phyloP scores from a whole-genome alignment of 192 early-diverging fungal species.

The Chytriomyces confervae region DNA sequence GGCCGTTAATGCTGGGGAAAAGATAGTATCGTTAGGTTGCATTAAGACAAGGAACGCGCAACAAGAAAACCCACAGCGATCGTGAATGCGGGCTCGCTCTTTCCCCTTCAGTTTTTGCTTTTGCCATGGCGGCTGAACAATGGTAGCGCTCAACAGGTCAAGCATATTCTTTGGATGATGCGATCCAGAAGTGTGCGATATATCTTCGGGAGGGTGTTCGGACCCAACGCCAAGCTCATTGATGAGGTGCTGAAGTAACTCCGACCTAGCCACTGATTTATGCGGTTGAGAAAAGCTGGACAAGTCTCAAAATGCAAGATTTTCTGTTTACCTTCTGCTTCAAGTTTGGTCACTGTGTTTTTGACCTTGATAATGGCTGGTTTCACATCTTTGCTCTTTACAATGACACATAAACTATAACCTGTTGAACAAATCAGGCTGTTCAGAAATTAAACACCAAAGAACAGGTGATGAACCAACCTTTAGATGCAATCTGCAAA shows the following conservation, averaged over 20 bases:
- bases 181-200: conserved; percentile 23
- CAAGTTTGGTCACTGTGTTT: conserved; percentile 44
- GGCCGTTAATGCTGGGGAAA: conserved; percentile 27
- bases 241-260: conserved; percentile 44
- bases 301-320: background rate
- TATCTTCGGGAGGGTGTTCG: conserved; percentile 4
- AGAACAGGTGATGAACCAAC: conserved; percentile 1
- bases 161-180: conserved; percentile 14
- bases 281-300: background rate
- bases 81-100: conserved; percentile 31
- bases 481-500: conserved; percentile 8
- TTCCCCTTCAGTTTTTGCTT: conserved; percentile 38
- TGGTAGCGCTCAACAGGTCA: conserved; percentile 16
- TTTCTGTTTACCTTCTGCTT: conserved; percentile 43
- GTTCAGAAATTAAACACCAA: background rate
- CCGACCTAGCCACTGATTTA: conserved; percentile 37
- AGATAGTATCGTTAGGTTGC: background rate
- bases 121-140: conserved; percentile 23
- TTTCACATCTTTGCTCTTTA: conserved; percentile 44
- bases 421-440: background rate
- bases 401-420: conserved; percentile 31
- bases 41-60: background rate
- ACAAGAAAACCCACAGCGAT: conserved; percentile 32
- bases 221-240: conserved; percentile 34
- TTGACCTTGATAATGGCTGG: conserved; percentile 51